phyloP scores from a whole-genome alignment of 2,329 filamentous ascomycete genomes.

The Exophiala sideris region DNA sequence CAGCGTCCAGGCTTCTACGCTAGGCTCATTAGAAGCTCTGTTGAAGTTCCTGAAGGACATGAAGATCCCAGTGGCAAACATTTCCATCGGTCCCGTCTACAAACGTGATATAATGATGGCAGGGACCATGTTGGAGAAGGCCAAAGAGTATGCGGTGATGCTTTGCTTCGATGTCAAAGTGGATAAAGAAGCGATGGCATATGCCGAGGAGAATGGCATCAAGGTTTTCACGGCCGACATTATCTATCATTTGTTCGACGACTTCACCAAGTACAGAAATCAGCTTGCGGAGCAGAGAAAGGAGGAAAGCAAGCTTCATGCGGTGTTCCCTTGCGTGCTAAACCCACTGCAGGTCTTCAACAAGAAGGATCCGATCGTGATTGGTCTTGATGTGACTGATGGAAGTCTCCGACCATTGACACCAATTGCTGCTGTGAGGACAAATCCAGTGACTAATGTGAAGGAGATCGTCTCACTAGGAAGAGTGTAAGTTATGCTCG shows the following conservation, averaged over 20 bases:
- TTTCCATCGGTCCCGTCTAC: constrained; percentile 95
- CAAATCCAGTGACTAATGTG: constrained; percentile 69
- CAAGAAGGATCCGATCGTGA: constrained; percentile 92
- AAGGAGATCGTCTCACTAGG: constrained; percentile 85
- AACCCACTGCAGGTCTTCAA: constrained; percentile 92
- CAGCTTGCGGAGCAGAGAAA: constrained; percentile 85
- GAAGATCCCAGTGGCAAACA: constrained; percentile 97
- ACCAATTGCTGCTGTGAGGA: constrained; percentile 82
- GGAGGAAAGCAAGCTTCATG: constrained; percentile 91
- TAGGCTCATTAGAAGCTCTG: constrained; percentile 92
- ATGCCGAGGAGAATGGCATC: constrained; percentile 90
- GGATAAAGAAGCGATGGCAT: constrained; percentile 87
- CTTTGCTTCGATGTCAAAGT: constrained; percentile 99
- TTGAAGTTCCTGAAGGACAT: constrained; percentile 92
- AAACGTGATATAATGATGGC: constrained; percentile 95
- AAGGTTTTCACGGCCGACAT: constrained; percentile 99
- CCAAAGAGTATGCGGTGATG: constrained; percentile 96
- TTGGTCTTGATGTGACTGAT: constrained; percentile 93
- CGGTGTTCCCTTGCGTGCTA: constrained; percentile 94
- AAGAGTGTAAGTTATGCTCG: constrained; percentile 72
- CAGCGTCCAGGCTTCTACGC: constrained; percentile 92
- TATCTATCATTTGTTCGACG: constrained; percentile 97
- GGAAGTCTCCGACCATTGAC: constrained; percentile 83
- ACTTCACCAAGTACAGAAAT: constrained; percentile 93
- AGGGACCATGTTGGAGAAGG: constrained; percentile 93